Percentiles rank a stretch among this genome's conserved stretches.
Evolutionary conservation across 108 stramenopile genomes (phyloP).

Genomic region (Epithemia pelagica): DNA sequence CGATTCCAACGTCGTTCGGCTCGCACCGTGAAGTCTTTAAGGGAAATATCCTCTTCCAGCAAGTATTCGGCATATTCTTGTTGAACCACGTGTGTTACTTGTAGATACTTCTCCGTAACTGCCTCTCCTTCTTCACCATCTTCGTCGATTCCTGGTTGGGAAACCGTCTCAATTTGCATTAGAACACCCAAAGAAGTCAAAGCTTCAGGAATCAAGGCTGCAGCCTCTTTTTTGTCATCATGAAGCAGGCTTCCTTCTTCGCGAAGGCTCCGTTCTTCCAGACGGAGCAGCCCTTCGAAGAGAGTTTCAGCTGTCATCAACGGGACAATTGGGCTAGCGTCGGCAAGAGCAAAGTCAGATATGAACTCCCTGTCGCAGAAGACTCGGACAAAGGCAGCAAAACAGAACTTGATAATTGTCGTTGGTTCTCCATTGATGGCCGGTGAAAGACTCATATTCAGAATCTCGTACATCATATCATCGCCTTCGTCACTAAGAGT

Average conservation of each 20-base stretch:
- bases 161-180: conserved; percentile 31
- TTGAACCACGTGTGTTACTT: conserved; percentile 57
- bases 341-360: conserved; percentile 38
- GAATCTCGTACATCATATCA: conserved; percentile 67
- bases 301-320: conserved; percentile 48
- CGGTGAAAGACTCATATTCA: conserved; percentile 62
- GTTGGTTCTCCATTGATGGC: conserved; percentile 61
- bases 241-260: conserved; percentile 48
- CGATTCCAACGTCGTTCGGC: conserved; percentile 60
- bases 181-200: conserved; percentile 61
- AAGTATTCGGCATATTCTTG: conserved; percentile 53
- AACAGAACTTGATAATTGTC: conserved; percentile 63
- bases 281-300: conserved; percentile 46
- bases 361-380: conserved; percentile 47
- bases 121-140: conserved; percentile 31
- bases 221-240: conserved; percentile 57
- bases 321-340: conserved; percentile 47
- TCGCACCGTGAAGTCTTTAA: conserved; percentile 43
- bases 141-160: conserved; percentile 19
- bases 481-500: conserved; percentile 10
- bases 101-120: conserved; percentile 40
- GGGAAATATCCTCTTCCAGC: conserved; percentile 31
- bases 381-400: conserved; percentile 56
- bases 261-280: conserved; percentile 45
- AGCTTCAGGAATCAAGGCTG: conserved; percentile 61